Conservation (phyloP, 225 moss, liverwort and hornwort genomes). For the Takakia lepidozioides region DNA sequence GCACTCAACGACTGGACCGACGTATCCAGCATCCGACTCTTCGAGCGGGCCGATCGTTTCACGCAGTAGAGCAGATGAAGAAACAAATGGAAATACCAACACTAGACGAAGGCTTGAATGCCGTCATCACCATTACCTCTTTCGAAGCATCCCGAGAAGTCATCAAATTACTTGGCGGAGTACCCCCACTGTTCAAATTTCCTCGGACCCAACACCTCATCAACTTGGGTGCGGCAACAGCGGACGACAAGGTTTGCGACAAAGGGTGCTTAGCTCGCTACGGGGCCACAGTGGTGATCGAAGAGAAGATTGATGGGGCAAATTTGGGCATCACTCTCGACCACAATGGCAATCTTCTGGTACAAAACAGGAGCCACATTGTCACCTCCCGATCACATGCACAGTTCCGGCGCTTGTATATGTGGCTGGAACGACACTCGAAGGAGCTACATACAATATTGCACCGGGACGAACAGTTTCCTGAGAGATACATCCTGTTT, state of each 20-base stretch:
- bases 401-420: slow-evolving; percentile 47
- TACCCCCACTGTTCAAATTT: slow-evolving; percentile 28
- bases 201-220: slow-evolving; percentile 70
- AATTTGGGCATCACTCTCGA: slow-evolving; percentile 61
- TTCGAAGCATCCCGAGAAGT: slow-evolving; percentile 28
- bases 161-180: slow-evolving; percentile 6
- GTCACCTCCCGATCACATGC: slow-evolving; percentile 38
- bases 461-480: slow-evolving; percentile 18
- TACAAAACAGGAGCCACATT: slow-evolving; percentile 66
- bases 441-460: slow-evolving; percentile 21
- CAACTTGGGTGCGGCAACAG: slow-evolving; percentile 59
- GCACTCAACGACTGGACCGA: slow-evolving; percentile 48
- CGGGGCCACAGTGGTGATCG: slow-evolving; percentile 23
- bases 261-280: slow-evolving; percentile 11
- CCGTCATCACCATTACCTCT: slow-evolving; percentile 28
- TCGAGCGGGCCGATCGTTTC: slow-evolving; percentile 37
- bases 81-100: slow-evolving; percentile 16
- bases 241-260: slow-evolving; percentile 39
- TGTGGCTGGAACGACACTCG: slow-evolving; percentile 43
- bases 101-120: slow-evolving; percentile 11
- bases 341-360: slow-evolving; percentile 21
- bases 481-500: slow-evolving; percentile 39
- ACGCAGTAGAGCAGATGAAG: slow-evolving; percentile 39
- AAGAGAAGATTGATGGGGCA: slow-evolving; percentile 76
- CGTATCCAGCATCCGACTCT: slow-evolving; percentile 58